phyloP scores from a whole-genome alignment of 768 basidiomycete genomes.

The Tephrocybe sp. region DNA sequence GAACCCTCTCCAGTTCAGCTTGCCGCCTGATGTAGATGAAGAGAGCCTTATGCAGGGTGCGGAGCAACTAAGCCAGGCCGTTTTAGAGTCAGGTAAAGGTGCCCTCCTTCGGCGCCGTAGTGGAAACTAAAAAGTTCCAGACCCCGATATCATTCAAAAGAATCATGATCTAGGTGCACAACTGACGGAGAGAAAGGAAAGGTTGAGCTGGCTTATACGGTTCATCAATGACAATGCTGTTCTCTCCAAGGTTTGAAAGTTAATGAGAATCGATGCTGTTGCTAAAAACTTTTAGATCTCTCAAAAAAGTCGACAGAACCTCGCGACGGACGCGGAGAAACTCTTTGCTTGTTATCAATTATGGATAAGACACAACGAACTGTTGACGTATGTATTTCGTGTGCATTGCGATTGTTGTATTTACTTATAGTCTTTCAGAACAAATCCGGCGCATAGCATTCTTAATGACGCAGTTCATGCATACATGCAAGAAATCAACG shows the following conservation, averaged over 20 bases:
- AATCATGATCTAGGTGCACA: constrained; percentile 84
- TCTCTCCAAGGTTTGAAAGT: constrained; percentile 61
- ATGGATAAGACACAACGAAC: constrained; percentile 76
- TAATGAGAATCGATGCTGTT: not conserved
- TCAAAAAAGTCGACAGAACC: constrained; percentile 69
- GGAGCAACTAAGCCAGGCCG: constrained; percentile 68
- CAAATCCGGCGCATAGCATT: constrained; percentile 57
- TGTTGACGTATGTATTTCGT: constrained; percentile 45
- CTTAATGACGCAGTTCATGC: constrained; percentile 69
- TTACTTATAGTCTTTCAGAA: constrained; percentile 34
- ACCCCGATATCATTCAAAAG: constrained; percentile 64
- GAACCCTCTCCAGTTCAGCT: constrained; percentile 80
- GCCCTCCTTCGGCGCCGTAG: not conserved
- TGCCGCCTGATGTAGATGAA: constrained; percentile 78
- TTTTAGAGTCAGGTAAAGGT: constrained; percentile 69
- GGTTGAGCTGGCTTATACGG: constrained; percentile 81
- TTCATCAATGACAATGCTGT: constrained; percentile 89
- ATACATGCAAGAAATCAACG: constrained; percentile 62
- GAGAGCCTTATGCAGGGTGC: constrained; percentile 80
- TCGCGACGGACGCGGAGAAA: constrained; percentile 86
- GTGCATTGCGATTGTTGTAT: not conserved
- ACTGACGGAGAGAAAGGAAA: constrained; percentile 69
- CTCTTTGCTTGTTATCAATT: constrained; percentile 78
- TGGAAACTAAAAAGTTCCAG: constrained; percentile 30
- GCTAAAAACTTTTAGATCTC: constrained; percentile 60